Percentiles rank a stretch among this genome's conserved stretches.
Evolutionary conservation across 108 stramenopile species (phyloP).

Genomic region (Nitzschia sp.): DNA sequence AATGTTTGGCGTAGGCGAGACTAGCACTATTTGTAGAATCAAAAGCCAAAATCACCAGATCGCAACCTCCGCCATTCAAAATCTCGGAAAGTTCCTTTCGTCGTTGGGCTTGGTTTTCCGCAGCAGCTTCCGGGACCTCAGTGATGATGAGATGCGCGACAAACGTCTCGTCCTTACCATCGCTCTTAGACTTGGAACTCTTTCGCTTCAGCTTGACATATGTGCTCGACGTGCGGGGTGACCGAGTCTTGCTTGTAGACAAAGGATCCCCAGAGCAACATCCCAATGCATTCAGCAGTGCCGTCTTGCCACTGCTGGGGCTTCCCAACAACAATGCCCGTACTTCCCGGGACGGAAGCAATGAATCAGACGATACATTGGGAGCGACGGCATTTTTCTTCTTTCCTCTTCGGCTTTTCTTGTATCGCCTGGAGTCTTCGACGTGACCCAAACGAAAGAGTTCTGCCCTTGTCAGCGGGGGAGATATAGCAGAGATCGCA

Average conservation of each 20-base stretch:
- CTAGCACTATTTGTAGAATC: constrained; percentile 57
- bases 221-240: constrained; percentile 35
- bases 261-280: constrained; percentile 15
- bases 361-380: constrained; percentile 20
- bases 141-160: constrained; percentile 73
- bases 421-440: constrained; percentile 24
- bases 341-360: constrained; percentile 52
- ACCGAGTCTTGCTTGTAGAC: constrained; percentile 28
- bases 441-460: constrained; percentile 73
- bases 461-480: constrained; percentile 60
- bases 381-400: constrained; percentile 13
- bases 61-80: constrained; percentile 45
- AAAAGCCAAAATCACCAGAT: constrained; percentile 68
- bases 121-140: constrained; percentile 56
- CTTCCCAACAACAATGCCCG: constrained; percentile 68
- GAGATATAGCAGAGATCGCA: constrained; percentile 61
- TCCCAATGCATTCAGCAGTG: constrained; percentile 45
- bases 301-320: constrained; percentile 50
- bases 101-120: constrained; percentile 31
- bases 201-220: constrained; percentile 52
- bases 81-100: constrained; percentile 38
- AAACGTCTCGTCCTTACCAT: constrained; percentile 38
- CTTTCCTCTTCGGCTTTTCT: constrained; percentile 16
- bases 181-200: constrained; percentile 18
- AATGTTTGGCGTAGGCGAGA: constrained; percentile 56